Conservation (phyloP, 2,329 filamentous ascomycete genomes). For the Exophiala dermatitidis region DNA sequence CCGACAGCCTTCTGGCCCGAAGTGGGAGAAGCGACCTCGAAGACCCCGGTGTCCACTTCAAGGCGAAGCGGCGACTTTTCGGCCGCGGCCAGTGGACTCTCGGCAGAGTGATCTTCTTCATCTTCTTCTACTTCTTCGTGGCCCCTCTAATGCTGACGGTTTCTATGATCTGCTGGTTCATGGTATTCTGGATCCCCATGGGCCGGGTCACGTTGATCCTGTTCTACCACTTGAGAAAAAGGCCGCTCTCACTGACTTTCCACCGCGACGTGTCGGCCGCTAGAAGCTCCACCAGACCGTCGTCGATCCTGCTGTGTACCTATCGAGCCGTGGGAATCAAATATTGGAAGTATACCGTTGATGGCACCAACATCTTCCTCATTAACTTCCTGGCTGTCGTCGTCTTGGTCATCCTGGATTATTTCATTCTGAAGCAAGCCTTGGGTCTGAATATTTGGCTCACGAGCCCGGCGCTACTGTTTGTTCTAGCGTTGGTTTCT, state of each 20-base stretch:
- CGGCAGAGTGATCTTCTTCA: slow-evolving; percentile 89
- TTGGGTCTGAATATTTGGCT: slow-evolving; percentile 65
- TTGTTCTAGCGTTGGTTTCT: slow-evolving; percentile 73
- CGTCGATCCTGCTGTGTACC: slow-evolving; percentile 88
- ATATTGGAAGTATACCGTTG: slow-evolving; percentile 99
- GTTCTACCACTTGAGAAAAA: slow-evolving; percentile 83
- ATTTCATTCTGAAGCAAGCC: slow-evolving; percentile 64
- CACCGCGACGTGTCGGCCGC: slow-evolving; percentile 75
- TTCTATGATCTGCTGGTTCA: slow-evolving; percentile 84
- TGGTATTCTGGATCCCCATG: slow-evolving; percentile 98
- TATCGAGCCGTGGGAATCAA: slow-evolving; percentile 89
- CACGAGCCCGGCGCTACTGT: slow-evolving; percentile 79
- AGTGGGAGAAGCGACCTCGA: slow-evolving; percentile 47
- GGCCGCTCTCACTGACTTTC: slow-evolving; percentile 87
- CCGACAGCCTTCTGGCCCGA: slow-evolving; percentile 75
- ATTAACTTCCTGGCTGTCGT: slow-evolving; percentile 95
- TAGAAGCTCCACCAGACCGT: slow-evolving; percentile 61
- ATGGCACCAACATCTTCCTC: slow-evolving; percentile 97
- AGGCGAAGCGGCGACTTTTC: slow-evolving; percentile 76
- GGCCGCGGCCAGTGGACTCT: slow-evolving; percentile 93
- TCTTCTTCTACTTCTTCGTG: slow-evolving; percentile 90
- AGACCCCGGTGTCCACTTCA: slow-evolving; percentile 33
- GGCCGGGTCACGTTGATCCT: slow-evolving; percentile 86
- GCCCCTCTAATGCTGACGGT: slow-evolving; percentile 79
- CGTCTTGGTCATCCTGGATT: slow-evolving; percentile 91